These are phyloP conservation scores for Debaryomyces maramus DNA, from an alignment of 805 yeast genomes.

Conservation along the genomic window DNA sequence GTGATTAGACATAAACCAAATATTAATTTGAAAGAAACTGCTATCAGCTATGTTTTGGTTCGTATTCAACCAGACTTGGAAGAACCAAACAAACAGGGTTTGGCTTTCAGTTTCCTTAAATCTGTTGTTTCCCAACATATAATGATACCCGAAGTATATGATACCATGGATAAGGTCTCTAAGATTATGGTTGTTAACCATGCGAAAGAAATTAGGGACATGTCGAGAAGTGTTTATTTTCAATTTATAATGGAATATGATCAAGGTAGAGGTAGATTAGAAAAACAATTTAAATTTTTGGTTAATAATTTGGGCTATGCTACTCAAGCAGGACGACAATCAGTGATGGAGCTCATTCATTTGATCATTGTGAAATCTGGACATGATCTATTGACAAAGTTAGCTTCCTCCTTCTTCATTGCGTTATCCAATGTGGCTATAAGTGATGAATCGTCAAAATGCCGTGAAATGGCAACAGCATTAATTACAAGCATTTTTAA, in stretches of 20 bases:
- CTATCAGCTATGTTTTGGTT: conserved; percentile 70
- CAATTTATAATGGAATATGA: conserved; percentile 92
- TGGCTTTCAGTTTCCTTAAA: conserved; percentile 81
- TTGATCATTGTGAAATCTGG: conserved; percentile 67
- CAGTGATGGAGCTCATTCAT: conserved; percentile 85
- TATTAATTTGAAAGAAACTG: conserved; percentile 63
- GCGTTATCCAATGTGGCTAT: conserved; percentile 75
- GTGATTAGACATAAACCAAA: conserved; percentile 69
- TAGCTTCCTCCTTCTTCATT: conserved; percentile 78
- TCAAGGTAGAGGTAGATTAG: conserved; percentile 82
- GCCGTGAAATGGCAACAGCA: conserved; percentile 80
- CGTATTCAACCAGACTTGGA: conserved; percentile 82
- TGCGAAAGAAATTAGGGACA: conserved; percentile 75
- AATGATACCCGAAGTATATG: conserved; percentile 85
- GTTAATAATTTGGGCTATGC: conserved; percentile 82
- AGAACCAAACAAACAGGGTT: conserved; percentile 85
- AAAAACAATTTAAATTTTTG: conserved; percentile 77
- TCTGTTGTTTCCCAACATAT: conserved; percentile 74
- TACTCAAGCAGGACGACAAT: conserved; percentile 80
- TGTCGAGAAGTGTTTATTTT: conserved; percentile 78
- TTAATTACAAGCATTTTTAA: conserved; percentile 56
- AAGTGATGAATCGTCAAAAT: conserved; percentile 72
- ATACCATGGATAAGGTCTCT: conserved; percentile 77
- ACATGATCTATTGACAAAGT: conserved; percentile 53
- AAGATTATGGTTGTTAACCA: conserved; percentile 89